Percentiles rank a stretch among this genome's conserved stretches.
Evolutionary conservation across 352 stramenopile genomes (phyloP).

Genomic region (Phytophthora pseudosyringae): DNA sequence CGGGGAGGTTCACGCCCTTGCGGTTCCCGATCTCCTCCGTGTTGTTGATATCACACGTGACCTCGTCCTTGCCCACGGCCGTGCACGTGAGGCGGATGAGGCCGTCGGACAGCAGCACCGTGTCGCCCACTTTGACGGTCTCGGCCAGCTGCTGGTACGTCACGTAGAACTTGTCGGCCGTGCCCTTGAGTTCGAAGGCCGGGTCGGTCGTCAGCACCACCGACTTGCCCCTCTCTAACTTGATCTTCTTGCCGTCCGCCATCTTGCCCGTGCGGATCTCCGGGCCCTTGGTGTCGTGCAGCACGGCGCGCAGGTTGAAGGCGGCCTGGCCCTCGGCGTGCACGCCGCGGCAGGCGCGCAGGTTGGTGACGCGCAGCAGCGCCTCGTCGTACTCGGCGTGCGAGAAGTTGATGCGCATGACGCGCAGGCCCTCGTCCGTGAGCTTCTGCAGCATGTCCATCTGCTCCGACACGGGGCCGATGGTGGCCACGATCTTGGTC

Average conservation of each 20-base stretch:
- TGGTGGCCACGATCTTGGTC: slow-evolving; percentile 94
- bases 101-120: slow-evolving; percentile 92
- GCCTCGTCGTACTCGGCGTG: slow-evolving; percentile 92
- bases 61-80: slow-evolving; percentile 60
- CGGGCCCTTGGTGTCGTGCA: slow-evolving; percentile 95
- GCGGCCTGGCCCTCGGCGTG: slow-evolving; percentile 66
- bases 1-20: slow-evolving; percentile 97
- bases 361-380: slow-evolving; percentile 76
- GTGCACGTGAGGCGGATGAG: slow-evolving; percentile 91
- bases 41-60: slow-evolving; percentile 92
- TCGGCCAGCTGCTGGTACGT: slow-evolving; percentile 92
- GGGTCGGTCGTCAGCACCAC: slow-evolving; percentile 91
- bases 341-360: slow-evolving; percentile 81
- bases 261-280: slow-evolving; percentile 95
- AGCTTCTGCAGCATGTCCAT: slow-evolving; percentile 84
- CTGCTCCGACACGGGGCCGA: slow-evolving; percentile 89
- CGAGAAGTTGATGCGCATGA: slow-evolving; percentile 97
- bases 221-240: slow-evolving; percentile 81
- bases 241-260: slow-evolving; percentile 86
- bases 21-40: slow-evolving; percentile 95
- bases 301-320: slow-evolving; percentile 92
- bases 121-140: slow-evolving; percentile 86
- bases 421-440: slow-evolving; percentile 88
- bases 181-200: slow-evolving; percentile 75
- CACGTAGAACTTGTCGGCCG: slow-evolving; percentile 91